phyloP scores from a whole-genome alignment of 2,329 filamentous ascomycete genomes.

The Lecanicillium sp. region DNA sequence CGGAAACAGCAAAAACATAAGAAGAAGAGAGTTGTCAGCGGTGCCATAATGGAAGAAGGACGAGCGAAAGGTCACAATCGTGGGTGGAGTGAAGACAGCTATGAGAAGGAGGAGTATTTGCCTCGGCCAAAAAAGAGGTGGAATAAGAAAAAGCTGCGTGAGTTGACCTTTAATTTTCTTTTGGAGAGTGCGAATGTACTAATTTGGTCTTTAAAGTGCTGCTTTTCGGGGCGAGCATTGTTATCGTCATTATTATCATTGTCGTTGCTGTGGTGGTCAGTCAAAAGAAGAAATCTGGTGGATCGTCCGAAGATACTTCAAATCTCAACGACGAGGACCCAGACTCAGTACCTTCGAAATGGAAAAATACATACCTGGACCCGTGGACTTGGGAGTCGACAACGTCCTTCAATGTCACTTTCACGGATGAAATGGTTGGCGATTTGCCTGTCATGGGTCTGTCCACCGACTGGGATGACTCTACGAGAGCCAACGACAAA shows the following conservation, averaged over 20 bases:
- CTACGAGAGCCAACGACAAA: constrained; percentile 64
- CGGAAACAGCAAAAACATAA: constrained; percentile 31
- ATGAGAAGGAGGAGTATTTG: constrained; percentile 40
- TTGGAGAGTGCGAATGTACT: not conserved
- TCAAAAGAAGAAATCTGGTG: constrained; percentile 42
- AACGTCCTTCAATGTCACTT: constrained; percentile 86
- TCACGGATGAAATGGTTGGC: constrained; percentile 76
- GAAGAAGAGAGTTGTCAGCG: constrained; percentile 59
- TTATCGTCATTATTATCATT: constrained; percentile 49
- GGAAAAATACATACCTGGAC: constrained; percentile 70
- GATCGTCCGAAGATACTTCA: constrained; percentile 16
- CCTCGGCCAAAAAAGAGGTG: constrained; percentile 34
- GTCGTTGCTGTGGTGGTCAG: constrained; percentile 57
- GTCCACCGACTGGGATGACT: constrained; percentile 79
- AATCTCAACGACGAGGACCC: constrained; percentile 43
- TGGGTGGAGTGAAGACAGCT: constrained; percentile 31
- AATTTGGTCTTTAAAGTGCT: constrained; percentile 8
- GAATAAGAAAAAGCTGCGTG: constrained; percentile 54
- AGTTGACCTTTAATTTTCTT: constrained; percentile 18
- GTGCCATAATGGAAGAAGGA: constrained; percentile 59
- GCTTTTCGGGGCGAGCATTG: too few relatives aligned
- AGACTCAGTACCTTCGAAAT: constrained; percentile 53
- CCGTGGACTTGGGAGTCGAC: constrained; percentile 91
- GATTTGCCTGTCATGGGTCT: constrained; percentile 88
- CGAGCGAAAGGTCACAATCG: constrained; percentile 34